These are phyloP conservation scores for Puccinia horiana DNA, from an alignment of 1,284 basidiomycete species.

Conservation along the genomic window DNA sequence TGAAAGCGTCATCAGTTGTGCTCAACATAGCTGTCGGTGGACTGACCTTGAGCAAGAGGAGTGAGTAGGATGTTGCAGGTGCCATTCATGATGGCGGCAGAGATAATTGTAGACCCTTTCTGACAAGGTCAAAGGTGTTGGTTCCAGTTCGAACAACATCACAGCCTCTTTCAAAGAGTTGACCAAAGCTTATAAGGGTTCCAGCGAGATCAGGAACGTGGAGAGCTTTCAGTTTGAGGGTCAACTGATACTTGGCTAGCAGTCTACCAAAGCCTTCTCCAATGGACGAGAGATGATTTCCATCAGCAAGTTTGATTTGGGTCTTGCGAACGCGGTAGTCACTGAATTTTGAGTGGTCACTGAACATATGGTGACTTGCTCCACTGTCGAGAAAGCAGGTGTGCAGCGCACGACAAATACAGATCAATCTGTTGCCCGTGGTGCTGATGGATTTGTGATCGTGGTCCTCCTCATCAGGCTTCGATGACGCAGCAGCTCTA, in stretches of 20 bases:
- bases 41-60: too few species aligned
- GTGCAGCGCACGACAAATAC: neutral
- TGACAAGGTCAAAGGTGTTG: too few species aligned
- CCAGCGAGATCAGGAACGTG: neutral
- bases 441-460: neutral
- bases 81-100: too few species aligned
- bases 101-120: too few species aligned
- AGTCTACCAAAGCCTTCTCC: too few species aligned
- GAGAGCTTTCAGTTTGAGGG: neutral
- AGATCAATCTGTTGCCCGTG: neutral
- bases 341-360: neutral
- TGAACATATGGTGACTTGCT: conserved; percentile 10
- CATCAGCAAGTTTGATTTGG: neutral
- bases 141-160: too few species aligned
- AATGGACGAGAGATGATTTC: neutral
- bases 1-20: too few species aligned
- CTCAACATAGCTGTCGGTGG: too few species aligned
- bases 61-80: too few species aligned
- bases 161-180: neutral
- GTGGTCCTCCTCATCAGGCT: neutral
- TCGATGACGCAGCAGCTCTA: neutral
- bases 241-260: too few species aligned
- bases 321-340: neutral
- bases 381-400: neutral
- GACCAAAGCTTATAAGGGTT: neutral